phyloP scores from a whole-genome alignment of 2,329 filamentous ascomycete species.

The Neonectria ditissima region DNA sequence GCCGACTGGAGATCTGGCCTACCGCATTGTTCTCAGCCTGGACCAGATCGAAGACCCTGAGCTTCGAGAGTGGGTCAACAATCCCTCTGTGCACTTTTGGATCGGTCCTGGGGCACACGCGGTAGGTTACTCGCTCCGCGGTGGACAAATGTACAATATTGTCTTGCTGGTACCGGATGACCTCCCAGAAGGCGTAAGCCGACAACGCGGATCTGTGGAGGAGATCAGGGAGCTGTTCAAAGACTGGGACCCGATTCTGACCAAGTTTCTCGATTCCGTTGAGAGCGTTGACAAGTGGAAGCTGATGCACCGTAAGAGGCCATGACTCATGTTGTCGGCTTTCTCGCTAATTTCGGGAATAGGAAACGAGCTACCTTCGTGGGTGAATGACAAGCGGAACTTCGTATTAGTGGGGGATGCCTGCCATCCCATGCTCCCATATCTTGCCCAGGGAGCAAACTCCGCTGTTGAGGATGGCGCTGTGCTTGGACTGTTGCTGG shows the following conservation, averaged over 20 bases:
- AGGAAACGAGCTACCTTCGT: slow-evolving; percentile 63
- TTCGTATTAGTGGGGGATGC: slow-evolving; percentile 68
- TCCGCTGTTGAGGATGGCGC: slow-evolving; percentile 76
- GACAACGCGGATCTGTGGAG: slow-evolving; percentile 64
- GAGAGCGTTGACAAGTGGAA: slow-evolving; percentile 76
- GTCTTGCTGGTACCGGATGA: slow-evolving; percentile 75
- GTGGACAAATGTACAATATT: slow-evolving; percentile 72
- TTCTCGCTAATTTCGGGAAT: neutral
- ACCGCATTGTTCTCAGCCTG: slow-evolving; percentile 67
- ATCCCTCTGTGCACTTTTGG: slow-evolving; percentile 70
- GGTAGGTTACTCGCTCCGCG: slow-evolving; percentile 71
- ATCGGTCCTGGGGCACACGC: slow-evolving; percentile 71
- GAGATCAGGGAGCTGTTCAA: slow-evolving; percentile 72
- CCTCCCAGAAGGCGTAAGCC: slow-evolving; percentile 64
- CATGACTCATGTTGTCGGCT: slow-evolving; percentile 5
- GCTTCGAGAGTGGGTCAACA: slow-evolving; percentile 64
- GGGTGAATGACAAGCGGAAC: slow-evolving; percentile 65
- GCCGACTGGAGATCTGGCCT: slow-evolving; percentile 74
- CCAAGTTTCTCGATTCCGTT: slow-evolving; percentile 60
- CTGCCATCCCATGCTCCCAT: slow-evolving; percentile 74
- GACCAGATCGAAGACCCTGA: slow-evolving; percentile 64
- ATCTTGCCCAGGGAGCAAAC: slow-evolving; percentile 75
- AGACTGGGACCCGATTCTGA: slow-evolving; percentile 72
- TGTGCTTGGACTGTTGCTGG: slow-evolving; percentile 69
- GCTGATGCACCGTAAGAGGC: slow-evolving; percentile 64